Percentiles rank a stretch among this genome's conserved stretches.
Evolutionary conservation across 1,139 yeast species (phyloP).

Genomic region (Suhomyces atakaporum): DNA sequence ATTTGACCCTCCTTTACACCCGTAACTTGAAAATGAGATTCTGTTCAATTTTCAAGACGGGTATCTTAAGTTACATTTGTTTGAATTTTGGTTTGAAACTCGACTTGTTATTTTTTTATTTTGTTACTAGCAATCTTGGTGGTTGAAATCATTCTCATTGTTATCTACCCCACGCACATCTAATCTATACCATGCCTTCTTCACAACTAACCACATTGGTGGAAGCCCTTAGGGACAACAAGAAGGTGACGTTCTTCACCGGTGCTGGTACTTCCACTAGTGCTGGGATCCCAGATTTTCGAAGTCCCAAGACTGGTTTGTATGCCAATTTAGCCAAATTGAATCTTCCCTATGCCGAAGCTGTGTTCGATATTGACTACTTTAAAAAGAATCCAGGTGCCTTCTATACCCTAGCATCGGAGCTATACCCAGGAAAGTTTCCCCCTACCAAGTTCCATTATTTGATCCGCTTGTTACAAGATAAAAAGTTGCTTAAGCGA

Average conservation of each 20-base stretch:
- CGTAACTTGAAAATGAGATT: too few species aligned
- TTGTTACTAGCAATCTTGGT: too few species aligned
- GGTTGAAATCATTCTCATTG: too few species aligned
- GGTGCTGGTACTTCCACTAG: conserved; percentile 95
- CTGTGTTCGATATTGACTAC: conserved; percentile 88
- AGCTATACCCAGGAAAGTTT: conserved; percentile 84
- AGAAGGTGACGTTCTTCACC: conserved; percentile 52
- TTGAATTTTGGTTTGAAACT: too few species aligned
- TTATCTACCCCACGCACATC: neutral
- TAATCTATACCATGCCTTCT: neutral
- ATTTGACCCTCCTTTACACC: too few species aligned
- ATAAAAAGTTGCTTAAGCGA: conserved; percentile 59
- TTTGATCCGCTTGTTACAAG: conserved; percentile 66
- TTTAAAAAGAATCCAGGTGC: conserved; percentile 76
- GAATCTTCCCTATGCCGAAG: conserved; percentile 88
- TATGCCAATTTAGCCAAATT: conserved; percentile 77
- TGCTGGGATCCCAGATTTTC: conserved; percentile 93
- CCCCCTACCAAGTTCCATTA: conserved; percentile 81
- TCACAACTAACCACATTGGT: conserved; percentile 13
- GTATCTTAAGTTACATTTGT: too few species aligned
- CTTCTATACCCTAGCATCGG: conserved; percentile 80
- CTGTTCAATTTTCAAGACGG: too few species aligned
- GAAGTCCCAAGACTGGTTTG: conserved; percentile 89
- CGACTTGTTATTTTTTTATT: too few species aligned
- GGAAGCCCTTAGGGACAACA: conserved; percentile 15